Evolutionary conservation across 108 stramenopile genomes (phyloP).

Genomic region (Nannochloropsis granulata): DNA sequence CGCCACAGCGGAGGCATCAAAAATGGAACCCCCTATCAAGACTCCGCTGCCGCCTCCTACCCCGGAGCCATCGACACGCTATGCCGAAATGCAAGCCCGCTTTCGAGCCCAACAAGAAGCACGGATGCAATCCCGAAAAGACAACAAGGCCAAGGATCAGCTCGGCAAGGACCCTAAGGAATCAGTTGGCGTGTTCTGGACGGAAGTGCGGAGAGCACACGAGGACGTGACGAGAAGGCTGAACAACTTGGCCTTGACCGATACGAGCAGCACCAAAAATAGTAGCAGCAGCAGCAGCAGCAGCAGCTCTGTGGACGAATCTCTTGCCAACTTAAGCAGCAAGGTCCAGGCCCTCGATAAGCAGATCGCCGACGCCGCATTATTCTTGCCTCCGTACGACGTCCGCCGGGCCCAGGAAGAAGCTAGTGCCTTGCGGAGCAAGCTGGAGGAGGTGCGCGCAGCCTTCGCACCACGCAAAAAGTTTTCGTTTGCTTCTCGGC

Average conservation of each 20-base stretch:
- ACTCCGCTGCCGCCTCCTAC: neutral
- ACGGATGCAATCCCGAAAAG: neutral
- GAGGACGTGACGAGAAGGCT: neutral
- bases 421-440: neutral
- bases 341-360: slow-evolving; percentile 14
- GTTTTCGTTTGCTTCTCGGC: slow-evolving; percentile 15
- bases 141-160: neutral
- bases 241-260: neutral
- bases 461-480: slow-evolving; percentile 28
- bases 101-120: neutral
- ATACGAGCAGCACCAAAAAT: neutral
- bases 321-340: neutral
- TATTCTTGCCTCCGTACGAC: slow-evolving; percentile 39
- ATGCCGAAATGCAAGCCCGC: neutral
- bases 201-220: neutral
- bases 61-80: neutral
- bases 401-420: slow-evolving; percentile 31
- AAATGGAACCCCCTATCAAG: too few species aligned
- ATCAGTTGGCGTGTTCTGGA: neutral
- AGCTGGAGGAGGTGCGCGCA: slow-evolving; percentile 17
- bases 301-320: neutral
- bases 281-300: neutral
- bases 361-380: slow-evolving; percentile 25
- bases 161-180: neutral
- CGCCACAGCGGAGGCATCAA: too few species aligned